Evolutionary conservation across 2,329 filamentous ascomycete genomes (phyloP).

Genomic region (Botryotinia narcissicola): DNA sequence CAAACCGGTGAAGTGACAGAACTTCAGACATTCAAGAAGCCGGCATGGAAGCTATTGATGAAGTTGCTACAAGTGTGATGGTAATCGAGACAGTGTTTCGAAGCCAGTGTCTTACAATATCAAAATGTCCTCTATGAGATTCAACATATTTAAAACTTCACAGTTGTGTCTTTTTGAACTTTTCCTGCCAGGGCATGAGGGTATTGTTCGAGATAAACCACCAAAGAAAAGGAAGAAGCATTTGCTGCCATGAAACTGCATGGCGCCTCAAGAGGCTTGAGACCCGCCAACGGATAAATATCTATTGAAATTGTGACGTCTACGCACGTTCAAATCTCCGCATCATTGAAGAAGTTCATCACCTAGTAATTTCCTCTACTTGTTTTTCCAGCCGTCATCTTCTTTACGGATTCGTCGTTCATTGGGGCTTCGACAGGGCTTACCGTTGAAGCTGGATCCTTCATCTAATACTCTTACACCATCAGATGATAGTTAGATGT

Average conservation of each 20-base stretch:
- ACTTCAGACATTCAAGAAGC: neutral
- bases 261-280: constrained; percentile 14
- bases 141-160: neutral
- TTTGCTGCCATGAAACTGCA: constrained; percentile 15
- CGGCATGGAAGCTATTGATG: neutral
- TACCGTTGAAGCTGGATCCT: constrained; percentile 17
- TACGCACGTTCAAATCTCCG: neutral
- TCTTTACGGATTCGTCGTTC: neutral
- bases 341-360: constrained; percentile 5
- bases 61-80: neutral
- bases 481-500: neutral
- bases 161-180: neutral
- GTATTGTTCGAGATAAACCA: neutral
- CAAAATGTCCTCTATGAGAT: neutral
- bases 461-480: constrained; percentile 5
- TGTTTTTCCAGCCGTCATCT: neutral
- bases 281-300: constrained; percentile 7
- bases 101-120: constrained; percentile 3
- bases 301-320: constrained; percentile 9
- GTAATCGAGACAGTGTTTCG: constrained; percentile 6
- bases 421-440: neutral
- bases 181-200: neutral
- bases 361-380: neutral
- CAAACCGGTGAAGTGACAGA: neutral
- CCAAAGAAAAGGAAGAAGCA: neutral